These are phyloP conservation scores for Ascosphaera aggregata DNA, from an alignment of 2,329 filamentous ascomycete genomes.

Conservation along the genomic window DNA sequence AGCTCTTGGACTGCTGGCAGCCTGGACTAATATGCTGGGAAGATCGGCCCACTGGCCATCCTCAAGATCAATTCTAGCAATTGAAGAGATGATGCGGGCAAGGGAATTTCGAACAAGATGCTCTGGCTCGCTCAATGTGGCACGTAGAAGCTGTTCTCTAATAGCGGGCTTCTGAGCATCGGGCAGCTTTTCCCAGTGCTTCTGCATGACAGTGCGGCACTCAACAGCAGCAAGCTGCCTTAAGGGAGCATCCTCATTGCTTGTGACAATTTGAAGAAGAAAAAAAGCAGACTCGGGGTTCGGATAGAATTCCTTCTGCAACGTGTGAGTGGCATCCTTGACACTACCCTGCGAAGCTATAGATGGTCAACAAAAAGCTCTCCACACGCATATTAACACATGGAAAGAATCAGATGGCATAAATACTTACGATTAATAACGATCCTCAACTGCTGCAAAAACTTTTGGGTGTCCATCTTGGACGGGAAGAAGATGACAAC, in stretches of 20 bases:
- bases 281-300: constrained; percentile 63
- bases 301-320: constrained; percentile 86
- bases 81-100: constrained; percentile 66
- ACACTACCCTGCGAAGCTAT: constrained; percentile 70
- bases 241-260: constrained; percentile 45
- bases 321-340: constrained; percentile 69
- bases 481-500: constrained; percentile 6
- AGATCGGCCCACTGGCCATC: constrained; percentile 71
- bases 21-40: constrained; percentile 53
- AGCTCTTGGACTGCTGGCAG: constrained; percentile 50
- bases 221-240: constrained; percentile 86
- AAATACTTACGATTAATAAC: constrained; percentile 53
- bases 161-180: constrained; percentile 57
- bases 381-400: background rate
- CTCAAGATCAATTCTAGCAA: constrained; percentile 68
- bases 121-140: constrained; percentile 57
- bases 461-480: constrained; percentile 58
- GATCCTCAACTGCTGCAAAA: constrained; percentile 68
- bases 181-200: constrained; percentile 61
- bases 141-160: constrained; percentile 61
- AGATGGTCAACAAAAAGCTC: constrained; percentile 1
- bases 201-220: constrained; percentile 55
- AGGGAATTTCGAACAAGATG: constrained; percentile 62
- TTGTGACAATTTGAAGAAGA: constrained; percentile 71
- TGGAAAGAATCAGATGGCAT: background rate